Percentiles rank a stretch among this genome's conserved stretches.
Conservation (phyloP, 2,329 filamentous ascomycete genomes). For the Pseudogymnoascus sp. region DNA sequence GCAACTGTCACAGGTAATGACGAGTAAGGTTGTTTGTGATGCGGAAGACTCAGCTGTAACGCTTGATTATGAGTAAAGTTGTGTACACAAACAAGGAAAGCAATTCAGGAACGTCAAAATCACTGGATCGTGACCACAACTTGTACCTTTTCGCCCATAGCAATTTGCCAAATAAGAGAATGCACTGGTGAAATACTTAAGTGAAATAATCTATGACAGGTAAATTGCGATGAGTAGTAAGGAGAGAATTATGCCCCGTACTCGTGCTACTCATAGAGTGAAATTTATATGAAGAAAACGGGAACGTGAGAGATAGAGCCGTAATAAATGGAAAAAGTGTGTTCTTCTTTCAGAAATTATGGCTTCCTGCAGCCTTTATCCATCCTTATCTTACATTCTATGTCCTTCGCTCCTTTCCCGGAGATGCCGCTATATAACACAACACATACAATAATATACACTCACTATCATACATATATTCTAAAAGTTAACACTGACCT, state of each 20-base stretch:
- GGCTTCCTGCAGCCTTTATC: background rate
- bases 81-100: background rate
- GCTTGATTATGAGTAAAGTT: background rate
- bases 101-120: background rate
- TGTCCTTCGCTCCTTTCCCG: background rate
- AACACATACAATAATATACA: conserved; percentile 6
- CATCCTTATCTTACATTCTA: background rate
- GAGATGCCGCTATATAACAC: background rate
- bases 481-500: background rate
- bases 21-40: background rate
- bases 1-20: background rate
- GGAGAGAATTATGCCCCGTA: background rate
- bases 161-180: background rate
- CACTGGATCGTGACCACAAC: background rate
- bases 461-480: background rate
- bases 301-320: background rate
- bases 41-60: background rate
- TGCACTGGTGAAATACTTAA: background rate
- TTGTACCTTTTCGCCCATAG: background rate
- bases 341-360: background rate
- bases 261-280: background rate
- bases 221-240: background rate
- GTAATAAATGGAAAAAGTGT: background rate
- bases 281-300: background rate
- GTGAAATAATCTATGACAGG: background rate